Percentiles rank a stretch among this genome's conserved stretches.
Evolutionary conservation across 139 green algal genomes (phyloP).

Genomic region (Chlamydomonas sp.): DNA sequence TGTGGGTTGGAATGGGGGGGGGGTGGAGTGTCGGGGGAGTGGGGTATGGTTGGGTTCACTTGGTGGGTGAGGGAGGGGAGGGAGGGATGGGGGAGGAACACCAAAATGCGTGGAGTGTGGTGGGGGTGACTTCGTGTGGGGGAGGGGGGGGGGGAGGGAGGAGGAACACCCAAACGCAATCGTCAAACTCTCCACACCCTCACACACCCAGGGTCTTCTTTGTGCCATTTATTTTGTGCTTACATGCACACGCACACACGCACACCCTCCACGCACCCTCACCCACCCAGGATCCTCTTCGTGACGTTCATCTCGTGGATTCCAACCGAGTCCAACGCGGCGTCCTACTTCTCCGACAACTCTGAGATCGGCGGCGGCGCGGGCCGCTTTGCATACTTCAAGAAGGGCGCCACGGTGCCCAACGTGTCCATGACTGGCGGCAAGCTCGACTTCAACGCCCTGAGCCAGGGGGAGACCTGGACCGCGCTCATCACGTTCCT

Average conservation of each 20-base stretch:
- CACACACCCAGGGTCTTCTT: too few species aligned
- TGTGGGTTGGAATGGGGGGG: too few species aligned
- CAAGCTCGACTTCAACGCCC: slow-evolving; percentile 14
- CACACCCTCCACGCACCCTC: neutral
- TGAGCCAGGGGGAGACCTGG: slow-evolving; percentile 8
- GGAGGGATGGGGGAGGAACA: too few species aligned
- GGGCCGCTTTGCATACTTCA: slow-evolving; percentile 51
- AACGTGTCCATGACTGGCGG: slow-evolving; percentile 14
- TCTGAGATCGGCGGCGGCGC: too few species aligned
- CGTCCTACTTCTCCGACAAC: slow-evolving; percentile 64
- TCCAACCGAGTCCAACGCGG: slow-evolving; percentile 32
- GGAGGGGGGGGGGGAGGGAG: too few species aligned
- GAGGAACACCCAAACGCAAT: too few species aligned
- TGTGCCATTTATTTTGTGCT: slow-evolving; percentile 75
- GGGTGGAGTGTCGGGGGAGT: too few species aligned
- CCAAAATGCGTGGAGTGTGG: too few species aligned
- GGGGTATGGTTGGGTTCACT: too few species aligned
- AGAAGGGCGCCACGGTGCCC: slow-evolving; percentile 42
- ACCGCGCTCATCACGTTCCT: slow-evolving; percentile 27
- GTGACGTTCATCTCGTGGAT: slow-evolving; percentile 82
- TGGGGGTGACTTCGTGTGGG: too few species aligned
- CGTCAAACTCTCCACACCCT: too few species aligned
- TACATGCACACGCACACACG: slow-evolving; percentile 44
- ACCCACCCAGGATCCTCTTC: slow-evolving; percentile 58
- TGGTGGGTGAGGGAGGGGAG: too few species aligned